Percentiles rank a stretch among this genome's conserved stretches.
Conservation (phyloP, 2,329 filamentous ascomycete species). For the Clathrospora elynae region DNA sequence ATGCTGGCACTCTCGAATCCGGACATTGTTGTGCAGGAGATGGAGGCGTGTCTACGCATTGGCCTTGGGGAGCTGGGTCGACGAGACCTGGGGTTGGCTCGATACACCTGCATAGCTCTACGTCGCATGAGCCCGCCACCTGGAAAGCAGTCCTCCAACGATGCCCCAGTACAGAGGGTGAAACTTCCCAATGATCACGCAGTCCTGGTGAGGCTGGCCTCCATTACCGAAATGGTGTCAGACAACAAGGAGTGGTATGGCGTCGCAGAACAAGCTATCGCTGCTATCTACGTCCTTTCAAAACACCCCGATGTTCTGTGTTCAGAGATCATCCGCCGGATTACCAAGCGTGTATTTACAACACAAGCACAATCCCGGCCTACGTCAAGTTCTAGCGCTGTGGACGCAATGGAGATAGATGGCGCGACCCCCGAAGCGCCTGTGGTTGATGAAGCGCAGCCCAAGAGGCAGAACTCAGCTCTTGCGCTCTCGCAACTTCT, state of each 20-base stretch:
- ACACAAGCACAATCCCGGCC: slow-evolving; percentile 53
- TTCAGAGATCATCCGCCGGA: slow-evolving; percentile 85
- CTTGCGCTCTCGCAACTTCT: slow-evolving; percentile 85
- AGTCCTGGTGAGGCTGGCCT: slow-evolving; percentile 77
- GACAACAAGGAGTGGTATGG: slow-evolving; percentile 94
- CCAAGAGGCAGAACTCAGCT: slow-evolving; percentile 67
- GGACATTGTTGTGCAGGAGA: slow-evolving; percentile 90
- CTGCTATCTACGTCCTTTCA: slow-evolving; percentile 90
- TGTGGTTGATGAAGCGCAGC: slow-evolving; percentile 31
- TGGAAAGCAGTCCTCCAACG: slow-evolving; percentile 70
- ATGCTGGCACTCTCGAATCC: slow-evolving; percentile 95
- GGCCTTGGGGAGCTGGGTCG: slow-evolving; percentile 82
- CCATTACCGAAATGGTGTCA: slow-evolving; percentile 82
- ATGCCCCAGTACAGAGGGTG: slow-evolving; percentile 61
- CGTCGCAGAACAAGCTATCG: slow-evolving; percentile 93
- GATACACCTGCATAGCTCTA: slow-evolving; percentile 93
- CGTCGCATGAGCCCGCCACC: slow-evolving; percentile 78
- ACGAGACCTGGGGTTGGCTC: slow-evolving; percentile 83
- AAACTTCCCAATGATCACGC: slow-evolving; percentile 92
- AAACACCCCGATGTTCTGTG: slow-evolving; percentile 94
- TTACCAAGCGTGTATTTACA: slow-evolving; percentile 81
- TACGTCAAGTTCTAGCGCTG: slow-evolving; percentile 40
- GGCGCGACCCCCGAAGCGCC: slow-evolving; percentile 30
- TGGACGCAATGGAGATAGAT: slow-evolving; percentile 28
- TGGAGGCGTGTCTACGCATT: slow-evolving; percentile 90